Conservation (phyloP, 2,329 filamentous ascomycete genomes). For the Leptographium lundbergii region DNA sequence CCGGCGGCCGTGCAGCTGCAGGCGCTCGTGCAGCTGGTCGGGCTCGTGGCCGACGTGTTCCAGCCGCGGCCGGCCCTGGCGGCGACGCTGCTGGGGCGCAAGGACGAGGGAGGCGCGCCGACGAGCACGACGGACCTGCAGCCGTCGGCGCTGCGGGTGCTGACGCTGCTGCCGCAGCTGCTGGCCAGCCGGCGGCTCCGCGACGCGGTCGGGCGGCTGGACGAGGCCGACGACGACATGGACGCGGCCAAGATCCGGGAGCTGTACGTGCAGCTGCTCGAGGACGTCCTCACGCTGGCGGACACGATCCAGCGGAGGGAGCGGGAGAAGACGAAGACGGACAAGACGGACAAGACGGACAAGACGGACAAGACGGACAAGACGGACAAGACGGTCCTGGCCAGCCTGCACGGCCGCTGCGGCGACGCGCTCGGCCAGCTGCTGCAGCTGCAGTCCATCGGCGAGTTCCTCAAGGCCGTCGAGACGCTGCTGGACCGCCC, state of each 20-base stretch:
- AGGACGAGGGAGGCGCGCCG: slow-evolving; percentile 22
- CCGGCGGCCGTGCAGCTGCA: slow-evolving; percentile 63
- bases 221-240: slow-evolving; percentile 53
- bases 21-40: slow-evolving; percentile 64
- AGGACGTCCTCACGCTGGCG: slow-evolving; percentile 52
- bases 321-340: not conserved
- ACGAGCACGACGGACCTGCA: slow-evolving; percentile 25
- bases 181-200: slow-evolving; percentile 45
- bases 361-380: too few species aligned
- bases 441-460: slow-evolving; percentile 73
- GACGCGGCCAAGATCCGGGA: slow-evolving; percentile 52
- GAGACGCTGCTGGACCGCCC: slow-evolving; percentile 68
- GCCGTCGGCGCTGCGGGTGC: slow-evolving; percentile 38
- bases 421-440: slow-evolving; percentile 65
- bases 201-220: slow-evolving; percentile 40
- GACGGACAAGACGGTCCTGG: not conserved
- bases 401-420: slow-evolving; percentile 39
- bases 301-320: slow-evolving; percentile 36
- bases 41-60: slow-evolving; percentile 62
- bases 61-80: slow-evolving; percentile 64
- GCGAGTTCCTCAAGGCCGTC: slow-evolving; percentile 80
- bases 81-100: slow-evolving; percentile 52
- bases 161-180: slow-evolving; percentile 44
- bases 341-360: too few species aligned
- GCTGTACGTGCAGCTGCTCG: slow-evolving; percentile 56